Conservation (phyloP, 208 protist species). For the Blastocrithidia nonstop region DNA sequence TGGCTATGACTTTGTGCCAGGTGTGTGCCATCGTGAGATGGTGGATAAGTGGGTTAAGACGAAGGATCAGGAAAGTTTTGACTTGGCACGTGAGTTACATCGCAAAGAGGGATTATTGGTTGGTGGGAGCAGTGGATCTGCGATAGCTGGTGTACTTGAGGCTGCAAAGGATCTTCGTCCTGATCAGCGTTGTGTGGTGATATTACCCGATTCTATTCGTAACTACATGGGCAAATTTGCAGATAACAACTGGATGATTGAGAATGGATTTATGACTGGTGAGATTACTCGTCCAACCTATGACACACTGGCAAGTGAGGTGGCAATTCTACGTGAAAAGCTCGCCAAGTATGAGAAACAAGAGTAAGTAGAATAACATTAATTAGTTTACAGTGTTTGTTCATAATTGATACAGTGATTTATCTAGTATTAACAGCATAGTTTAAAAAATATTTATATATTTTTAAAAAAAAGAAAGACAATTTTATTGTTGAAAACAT, state of each 20-base stretch:
- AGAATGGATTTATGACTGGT: slow-evolving; percentile 82
- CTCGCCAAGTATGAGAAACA: slow-evolving; percentile 40
- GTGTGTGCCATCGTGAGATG: slow-evolving; percentile 83
- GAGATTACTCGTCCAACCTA: slow-evolving; percentile 62
- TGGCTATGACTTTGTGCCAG: slow-evolving; percentile 96
- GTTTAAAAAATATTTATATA: too few species aligned
- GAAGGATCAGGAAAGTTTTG: slow-evolving; percentile 88
- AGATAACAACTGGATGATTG: slow-evolving; percentile 92
- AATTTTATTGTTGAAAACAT: slow-evolving; percentile 4
- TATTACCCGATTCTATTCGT: slow-evolving; percentile 91
- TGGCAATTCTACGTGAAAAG: slow-evolving; percentile 39
- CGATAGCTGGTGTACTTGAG: slow-evolving; percentile 79
- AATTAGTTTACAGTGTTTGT: neutral
- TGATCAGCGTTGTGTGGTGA: slow-evolving; percentile 87
- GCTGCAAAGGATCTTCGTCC: slow-evolving; percentile 83
- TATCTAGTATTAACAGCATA: too few species aligned
- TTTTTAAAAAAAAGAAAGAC: slow-evolving; percentile 5
- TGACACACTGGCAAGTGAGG: slow-evolving; percentile 34
- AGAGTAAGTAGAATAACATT: neutral
- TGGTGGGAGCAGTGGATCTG: slow-evolving; percentile 89
- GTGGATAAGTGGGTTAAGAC: slow-evolving; percentile 92
- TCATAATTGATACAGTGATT: neutral
- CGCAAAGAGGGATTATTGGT: slow-evolving; percentile 91
- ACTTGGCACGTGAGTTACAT: slow-evolving; percentile 86
- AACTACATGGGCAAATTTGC: slow-evolving; percentile 97